A percentile compares a stretch with the other conserved stretches of the same genome.
Evolutionary conservation across 1,139 yeast species (phyloP).

Genomic region (Zygoascus meyerae): DNA sequence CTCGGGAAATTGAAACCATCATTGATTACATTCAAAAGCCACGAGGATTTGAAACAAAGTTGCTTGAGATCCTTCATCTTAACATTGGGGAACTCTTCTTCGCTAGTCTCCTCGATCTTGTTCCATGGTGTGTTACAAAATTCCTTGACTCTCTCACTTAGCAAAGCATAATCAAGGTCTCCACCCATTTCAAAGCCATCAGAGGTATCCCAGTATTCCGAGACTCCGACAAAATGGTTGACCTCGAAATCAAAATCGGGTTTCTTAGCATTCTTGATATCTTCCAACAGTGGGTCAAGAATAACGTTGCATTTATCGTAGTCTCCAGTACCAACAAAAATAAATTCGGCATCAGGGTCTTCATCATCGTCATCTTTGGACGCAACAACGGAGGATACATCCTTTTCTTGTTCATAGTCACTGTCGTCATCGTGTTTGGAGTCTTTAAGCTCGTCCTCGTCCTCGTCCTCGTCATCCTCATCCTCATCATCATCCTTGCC

Average conservation of each 20-base stretch:
- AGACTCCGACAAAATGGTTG: constrained; percentile 69
- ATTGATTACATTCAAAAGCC: constrained; percentile 67
- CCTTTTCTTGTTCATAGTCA: constrained; percentile 41
- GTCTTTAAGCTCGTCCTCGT: constrained; percentile 2
- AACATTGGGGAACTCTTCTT: constrained; percentile 32
- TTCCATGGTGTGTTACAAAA: constrained; percentile 45
- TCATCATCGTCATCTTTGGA: constrained; percentile 33
- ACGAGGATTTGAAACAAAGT: constrained; percentile 63
- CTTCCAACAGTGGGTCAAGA: constrained; percentile 46
- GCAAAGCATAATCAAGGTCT: constrained; percentile 34
- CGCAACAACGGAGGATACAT: constrained; percentile 1
- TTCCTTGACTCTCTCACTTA: constrained; percentile 42
- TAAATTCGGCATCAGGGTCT: constrained; percentile 3
- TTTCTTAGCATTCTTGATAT: constrained; percentile 29
- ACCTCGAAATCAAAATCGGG: constrained; percentile 62
- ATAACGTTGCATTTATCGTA: constrained; percentile 48
- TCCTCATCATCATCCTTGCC: constrained; percentile 4
- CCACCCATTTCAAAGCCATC: constrained; percentile 41
- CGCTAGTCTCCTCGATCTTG: constrained; percentile 23
- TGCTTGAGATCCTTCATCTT: constrained; percentile 41
- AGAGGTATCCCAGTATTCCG: constrained; percentile 77
- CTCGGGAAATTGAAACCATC: constrained; percentile 66
- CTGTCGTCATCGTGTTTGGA: constrained; percentile 8
- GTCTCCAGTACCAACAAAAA: constrained; percentile 54
- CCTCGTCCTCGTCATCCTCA: constrained; percentile 1